Base-by-base conservation (phyloP, 2,329 filamentous ascomycete genomes). In the Hortaea werneckii region DNA sequence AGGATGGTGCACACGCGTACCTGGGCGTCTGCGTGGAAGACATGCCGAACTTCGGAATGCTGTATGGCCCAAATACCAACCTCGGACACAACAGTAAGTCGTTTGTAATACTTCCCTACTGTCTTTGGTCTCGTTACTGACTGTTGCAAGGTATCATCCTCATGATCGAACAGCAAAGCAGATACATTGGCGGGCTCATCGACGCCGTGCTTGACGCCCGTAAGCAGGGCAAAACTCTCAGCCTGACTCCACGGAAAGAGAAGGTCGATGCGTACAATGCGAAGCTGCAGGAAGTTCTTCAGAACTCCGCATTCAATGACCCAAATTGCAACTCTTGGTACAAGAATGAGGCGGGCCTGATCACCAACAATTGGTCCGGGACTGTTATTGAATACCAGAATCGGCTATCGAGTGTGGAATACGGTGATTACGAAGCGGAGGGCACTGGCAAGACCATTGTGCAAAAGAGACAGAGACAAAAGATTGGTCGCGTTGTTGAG, bases 161-260 rank as follows among this genome's bases (percentile, higher is more conserved):
- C n/a, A 80, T 79, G 76, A 77, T 79, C 49, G 77, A 80, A 55
- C 70, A 75, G 2, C 76, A 80, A 53, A 68, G 65, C 3, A 67
- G 71, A 2, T 79, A 79, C 54, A 68, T 79, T 46, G 74, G 70
- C 48, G 65, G 64, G 0, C 52, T 80, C 32, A 69, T 80, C 40
- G 55, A 57, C 0, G 65, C 71, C 5, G 67, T 80, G 1, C 65
- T 78, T 1, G 59, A 64, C 6, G 74, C 74, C 0, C 61, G 68
- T 9, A 51, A 56, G 11, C 49, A 60, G 1, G 68, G 71, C 6
- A 48, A 62, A n/a, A 58, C 59, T 0, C 58, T 80, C 2, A 60
- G 64, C 0, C 58, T 80, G 0, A 58, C 62, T n/a, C 75, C 75
- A 0, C 71, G 68, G 35, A 44, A 59, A 0, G 50, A 58, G 0